Conservation (phyloP, 1,284 basidiomycete species). For the Boletus semigastroideus region DNA sequence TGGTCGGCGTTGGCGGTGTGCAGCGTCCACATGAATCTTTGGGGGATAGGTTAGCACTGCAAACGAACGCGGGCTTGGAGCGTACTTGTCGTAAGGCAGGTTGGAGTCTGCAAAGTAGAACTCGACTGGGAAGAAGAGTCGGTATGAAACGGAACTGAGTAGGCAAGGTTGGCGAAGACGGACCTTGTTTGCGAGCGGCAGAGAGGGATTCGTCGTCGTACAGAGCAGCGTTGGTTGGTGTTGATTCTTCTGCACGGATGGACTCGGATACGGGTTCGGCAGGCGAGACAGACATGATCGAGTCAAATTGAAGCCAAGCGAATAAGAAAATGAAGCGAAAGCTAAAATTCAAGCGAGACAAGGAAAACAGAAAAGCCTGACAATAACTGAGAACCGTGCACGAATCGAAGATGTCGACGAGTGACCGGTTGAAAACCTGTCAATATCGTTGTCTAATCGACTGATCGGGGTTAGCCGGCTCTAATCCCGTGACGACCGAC, state of each 20-base stretch:
- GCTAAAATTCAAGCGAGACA: background rate
- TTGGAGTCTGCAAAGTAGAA: conserved; percentile 99
- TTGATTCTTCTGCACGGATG: background rate
- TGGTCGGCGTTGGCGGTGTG: conserved; percentile 78
- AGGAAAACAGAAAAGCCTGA: background rate
- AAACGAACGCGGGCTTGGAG: background rate
- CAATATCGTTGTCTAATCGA: no score
- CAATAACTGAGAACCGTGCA: background rate
- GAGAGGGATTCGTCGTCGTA: conserved; percentile 17
- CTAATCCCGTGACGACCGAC: no score
- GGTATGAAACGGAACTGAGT: background rate
- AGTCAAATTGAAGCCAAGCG: background rate
- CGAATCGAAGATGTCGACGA: background rate
- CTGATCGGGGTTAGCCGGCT: no score
- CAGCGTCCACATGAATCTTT: conserved; percentile 94
- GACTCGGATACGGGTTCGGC: background rate
- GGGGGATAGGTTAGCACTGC: background rate
- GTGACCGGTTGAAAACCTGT: no score
- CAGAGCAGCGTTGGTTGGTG: background rate
- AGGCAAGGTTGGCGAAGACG: background rate
- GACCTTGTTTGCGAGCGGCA: conserved; percentile 29
- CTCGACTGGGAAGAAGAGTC: conserved; percentile 61
- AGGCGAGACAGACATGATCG: conserved; percentile 22
- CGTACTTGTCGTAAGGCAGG: conserved; percentile 90
- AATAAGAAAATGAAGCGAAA: background rate